Evolutionary conservation across 164 flowering plant species (phyloP), one percentile per base, ranked within the genome.

Genomic region (Vitis rupestris): DNA sequence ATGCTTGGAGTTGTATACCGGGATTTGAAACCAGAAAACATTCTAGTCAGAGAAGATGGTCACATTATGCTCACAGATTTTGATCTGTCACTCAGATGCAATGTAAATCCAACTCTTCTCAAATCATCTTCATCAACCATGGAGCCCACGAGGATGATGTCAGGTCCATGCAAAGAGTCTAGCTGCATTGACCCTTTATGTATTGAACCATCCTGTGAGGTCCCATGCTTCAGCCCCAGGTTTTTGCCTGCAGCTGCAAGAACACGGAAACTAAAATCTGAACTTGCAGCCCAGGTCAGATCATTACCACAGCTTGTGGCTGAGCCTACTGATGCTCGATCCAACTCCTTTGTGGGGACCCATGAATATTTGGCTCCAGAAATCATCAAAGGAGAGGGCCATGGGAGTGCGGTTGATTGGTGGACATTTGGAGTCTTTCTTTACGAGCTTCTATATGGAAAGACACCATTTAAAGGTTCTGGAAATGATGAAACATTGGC

Each of bases 61-160:
- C 99, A 94, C 69, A 83, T 92, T 51, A 92, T 94, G 98, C 85
- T 92, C 30, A 85, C 98, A 11, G 98, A 94, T 73, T 94, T 94
- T 72, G 98, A 94, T 71, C 81, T 94, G 55, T 90, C 88, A 7
- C 87, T 88, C 8, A 74, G 88, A 69, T 88, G 90, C 70, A 65
- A 74, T 23, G 92, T 88, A 4, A 83, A 62, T 76, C 92, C 92
- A n/a, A 82, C 85, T 29, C 92, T 88, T 47, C 74, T 88, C 3
- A 71, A 74, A 60, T 80, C 89, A 52, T 70, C 87, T 44, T 61
- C 75, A 10, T 51, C 69, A 9, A 64, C 64, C 16, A 30, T 37
- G 8, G 88, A 79, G 30, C 79, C 81, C 14, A 77, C 72, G 8
- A 78, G 66, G 73, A 49, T 37, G 44, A 37, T 75, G 1, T 83